Conservation (phyloP, 805 yeast species). For the Schwanniomyces sp. region DNA sequence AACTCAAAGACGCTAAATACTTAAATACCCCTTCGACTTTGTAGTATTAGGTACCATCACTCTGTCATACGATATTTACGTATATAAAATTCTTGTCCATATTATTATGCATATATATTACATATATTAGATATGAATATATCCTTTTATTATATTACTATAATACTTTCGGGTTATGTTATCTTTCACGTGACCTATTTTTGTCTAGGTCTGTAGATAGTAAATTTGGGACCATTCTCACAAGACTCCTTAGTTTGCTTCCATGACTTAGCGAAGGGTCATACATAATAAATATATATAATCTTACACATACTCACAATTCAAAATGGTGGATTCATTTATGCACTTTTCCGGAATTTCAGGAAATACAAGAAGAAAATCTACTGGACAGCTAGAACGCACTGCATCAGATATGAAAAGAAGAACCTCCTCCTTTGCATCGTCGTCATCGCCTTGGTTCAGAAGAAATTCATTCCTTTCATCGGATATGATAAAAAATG, state of each 20-base stretch:
- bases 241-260: not conserved
- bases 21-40: not conserved
- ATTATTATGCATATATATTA: not conserved
- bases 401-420: constrained; percentile 9
- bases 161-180: not conserved
- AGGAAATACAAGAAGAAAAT: not conserved
- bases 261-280: not conserved
- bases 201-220: not conserved
- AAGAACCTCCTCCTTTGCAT: constrained; percentile 26
- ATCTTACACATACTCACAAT: not conserved
- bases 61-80: not conserved
- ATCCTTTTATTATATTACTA: not conserved
- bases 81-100: not conserved
- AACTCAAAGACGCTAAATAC: constrained; percentile 34
- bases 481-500: constrained; percentile 55
- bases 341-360: not conserved
- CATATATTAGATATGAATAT: not conserved
- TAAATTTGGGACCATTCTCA: constrained; percentile 1
- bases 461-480: constrained; percentile 59
- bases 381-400: not conserved
- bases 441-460: constrained; percentile 52
- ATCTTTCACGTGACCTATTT: not conserved
- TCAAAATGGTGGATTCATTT: not conserved
- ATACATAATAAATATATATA: not conserved
- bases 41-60: not conserved